Evolutionary conservation across 228 moss, liverwort and hornwort species (phyloP).

Genomic region (Sphagnum magellanicum): DNA sequence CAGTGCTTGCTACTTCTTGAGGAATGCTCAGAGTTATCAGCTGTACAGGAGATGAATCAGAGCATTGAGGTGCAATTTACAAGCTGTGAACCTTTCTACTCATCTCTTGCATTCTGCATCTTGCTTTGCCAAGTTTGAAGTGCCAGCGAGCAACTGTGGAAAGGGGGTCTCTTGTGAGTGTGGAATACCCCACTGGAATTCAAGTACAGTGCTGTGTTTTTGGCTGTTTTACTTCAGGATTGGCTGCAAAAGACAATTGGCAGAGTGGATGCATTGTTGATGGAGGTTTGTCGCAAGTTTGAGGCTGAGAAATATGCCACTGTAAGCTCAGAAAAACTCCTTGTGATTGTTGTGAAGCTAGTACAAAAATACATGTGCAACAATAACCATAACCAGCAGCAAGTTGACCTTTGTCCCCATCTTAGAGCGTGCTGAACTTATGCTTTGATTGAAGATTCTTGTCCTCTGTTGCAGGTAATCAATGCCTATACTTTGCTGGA

Average conservation of each 20-base stretch:
- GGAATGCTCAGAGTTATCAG: conserved; percentile 74
- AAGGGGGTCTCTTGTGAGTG: no score
- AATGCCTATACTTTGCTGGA: conserved; percentile 82
- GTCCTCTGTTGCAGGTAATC: conserved; percentile 51
- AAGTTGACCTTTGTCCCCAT: no score
- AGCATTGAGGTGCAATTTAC: conserved; percentile 70
- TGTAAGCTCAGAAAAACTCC: conserved; percentile 27
- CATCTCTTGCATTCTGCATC: no score
- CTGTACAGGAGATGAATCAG: conserved; percentile 77
- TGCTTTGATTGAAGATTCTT: no score
- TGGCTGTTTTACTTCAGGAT: conserved; percentile 27
- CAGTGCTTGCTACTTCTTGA: conserved; percentile 78
- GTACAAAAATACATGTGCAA: no score
- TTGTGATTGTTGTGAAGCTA: not conserved
- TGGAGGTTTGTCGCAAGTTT: conserved; percentile 59
- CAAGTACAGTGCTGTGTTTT: not conserved
- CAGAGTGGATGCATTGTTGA: conserved; percentile 56
- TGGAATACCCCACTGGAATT: not conserved
- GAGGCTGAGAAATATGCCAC: conserved; percentile 50
- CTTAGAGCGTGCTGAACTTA: no score
- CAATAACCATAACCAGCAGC: no score
- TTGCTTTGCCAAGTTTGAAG: no score
- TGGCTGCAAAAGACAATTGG: conserved; percentile 73
- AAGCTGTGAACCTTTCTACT: not conserved
- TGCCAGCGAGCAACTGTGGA: no score